These are phyloP conservation scores for Pleurotus eryngii DNA, from an alignment of 768 basidiomycete genomes.

Conservation along the genomic window DNA sequence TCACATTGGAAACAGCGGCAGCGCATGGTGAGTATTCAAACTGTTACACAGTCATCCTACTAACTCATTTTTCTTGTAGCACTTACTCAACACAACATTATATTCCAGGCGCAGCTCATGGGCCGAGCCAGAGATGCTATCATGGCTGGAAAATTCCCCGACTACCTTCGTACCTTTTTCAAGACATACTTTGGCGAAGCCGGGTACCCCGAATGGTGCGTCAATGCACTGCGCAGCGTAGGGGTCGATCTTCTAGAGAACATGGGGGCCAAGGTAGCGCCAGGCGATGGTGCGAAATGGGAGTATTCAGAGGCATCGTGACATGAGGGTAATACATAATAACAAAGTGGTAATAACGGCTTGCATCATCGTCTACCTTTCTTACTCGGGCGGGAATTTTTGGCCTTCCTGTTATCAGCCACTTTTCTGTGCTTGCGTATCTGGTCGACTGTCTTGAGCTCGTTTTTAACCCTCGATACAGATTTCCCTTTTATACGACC, in stretches of 20 bases:
- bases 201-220: slow-evolving; percentile 88
- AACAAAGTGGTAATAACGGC: background rate
- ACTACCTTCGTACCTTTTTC: slow-evolving; percentile 76
- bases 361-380: slow-evolving; percentile 38
- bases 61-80: slow-evolving; percentile 36
- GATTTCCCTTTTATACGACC: slow-evolving; percentile 59
- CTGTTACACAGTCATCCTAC: slow-evolving; percentile 7
- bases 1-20: slow-evolving; percentile 79
- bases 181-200: slow-evolving; percentile 67
- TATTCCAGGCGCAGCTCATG: slow-evolving; percentile 87
- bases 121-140: slow-evolving; percentile 83
- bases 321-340: background rate
- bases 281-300: slow-evolving; percentile 74
- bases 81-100: slow-evolving; percentile 78
- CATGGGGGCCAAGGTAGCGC: slow-evolving; percentile 42
- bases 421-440: slow-evolving; percentile 74
- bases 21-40: slow-evolving; percentile 62
- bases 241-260: slow-evolving; percentile 78
- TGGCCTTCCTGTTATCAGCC: slow-evolving; percentile 63
- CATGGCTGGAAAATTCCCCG: slow-evolving; percentile 71
- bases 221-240: slow-evolving; percentile 78
- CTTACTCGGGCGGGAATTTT: slow-evolving; percentile 72
- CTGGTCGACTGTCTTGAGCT: slow-evolving; percentile 85
- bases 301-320: slow-evolving; percentile 55
- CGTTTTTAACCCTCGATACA: slow-evolving; percentile 64